Evolutionary conservation across 1,284 basidiomycete genomes (phyloP).

Genomic region (Cutaneotrichosporon daszewskae): DNA sequence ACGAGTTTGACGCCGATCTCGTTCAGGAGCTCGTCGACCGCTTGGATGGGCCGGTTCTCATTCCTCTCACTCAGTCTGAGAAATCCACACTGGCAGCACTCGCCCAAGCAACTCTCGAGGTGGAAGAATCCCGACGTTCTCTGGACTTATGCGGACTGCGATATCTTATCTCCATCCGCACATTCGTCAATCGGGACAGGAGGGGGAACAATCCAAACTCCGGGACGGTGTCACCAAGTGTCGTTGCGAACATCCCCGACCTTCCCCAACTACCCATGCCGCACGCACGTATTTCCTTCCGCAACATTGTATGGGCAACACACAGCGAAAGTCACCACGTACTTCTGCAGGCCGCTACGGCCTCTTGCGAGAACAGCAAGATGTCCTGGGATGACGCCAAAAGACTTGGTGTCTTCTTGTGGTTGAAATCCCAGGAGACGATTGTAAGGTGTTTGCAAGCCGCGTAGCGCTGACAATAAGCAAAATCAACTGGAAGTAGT

Average conservation of each 20-base stretch:
- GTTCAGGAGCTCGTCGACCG: conserved; percentile 60
- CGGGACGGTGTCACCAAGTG: conserved; percentile 8
- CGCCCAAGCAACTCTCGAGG: conserved; percentile 80
- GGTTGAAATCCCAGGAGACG: conserved; percentile 70
- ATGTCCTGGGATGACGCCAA: conserved; percentile 84
- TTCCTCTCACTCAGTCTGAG: conserved; percentile 69
- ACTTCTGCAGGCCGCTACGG: conserved; percentile 63
- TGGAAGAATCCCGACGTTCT: conserved; percentile 76
- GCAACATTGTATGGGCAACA: conserved; percentile 92
- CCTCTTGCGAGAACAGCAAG: conserved; percentile 65
- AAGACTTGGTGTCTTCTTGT: conserved; percentile 77
- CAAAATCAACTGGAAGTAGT: conserved; percentile 78
- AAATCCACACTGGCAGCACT: conserved; percentile 71
- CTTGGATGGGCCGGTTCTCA: conserved; percentile 60
- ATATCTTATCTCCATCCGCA: conserved; percentile 81
- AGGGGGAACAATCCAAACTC: too few species aligned
- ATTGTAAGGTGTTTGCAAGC: conserved; percentile 54
- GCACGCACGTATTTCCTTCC: conserved; percentile 53
- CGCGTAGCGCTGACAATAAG: conserved; percentile 46
- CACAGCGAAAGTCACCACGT: conserved; percentile 88
- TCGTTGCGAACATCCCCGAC: not conserved
- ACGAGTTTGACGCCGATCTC: conserved; percentile 58
- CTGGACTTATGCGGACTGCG: conserved; percentile 83
- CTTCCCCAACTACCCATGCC: not conserved
- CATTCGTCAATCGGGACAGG: conserved; percentile 39